These are phyloP conservation scores for Heritiera fomes DNA, from an alignment of 345 rosid genomes.

Conservation along the genomic window DNA sequence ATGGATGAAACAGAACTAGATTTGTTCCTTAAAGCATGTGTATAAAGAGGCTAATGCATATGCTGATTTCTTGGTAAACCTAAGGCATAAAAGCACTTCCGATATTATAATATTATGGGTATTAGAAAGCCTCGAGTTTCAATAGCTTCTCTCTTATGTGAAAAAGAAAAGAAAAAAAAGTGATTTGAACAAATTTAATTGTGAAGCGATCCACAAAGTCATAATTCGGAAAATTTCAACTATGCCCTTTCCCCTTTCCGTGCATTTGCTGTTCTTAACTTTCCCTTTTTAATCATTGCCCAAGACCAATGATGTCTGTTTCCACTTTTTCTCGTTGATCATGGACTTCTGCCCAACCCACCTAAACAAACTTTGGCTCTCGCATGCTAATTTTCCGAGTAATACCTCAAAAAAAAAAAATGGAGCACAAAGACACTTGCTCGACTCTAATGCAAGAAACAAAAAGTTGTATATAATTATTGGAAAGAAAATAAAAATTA, in stretches of 20 bases:
- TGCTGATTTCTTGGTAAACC: too few relatives aligned
- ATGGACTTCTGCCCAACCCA: not conserved
- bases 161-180: not conserved
- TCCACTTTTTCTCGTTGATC: not conserved
- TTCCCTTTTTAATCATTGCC: conserved; percentile 13
- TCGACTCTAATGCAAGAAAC: not conserved
- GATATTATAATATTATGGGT: too few relatives aligned
- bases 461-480: not conserved
- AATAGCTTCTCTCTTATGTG: too few relatives aligned
- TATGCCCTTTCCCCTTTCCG: not conserved
- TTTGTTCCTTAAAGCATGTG: too few relatives aligned
- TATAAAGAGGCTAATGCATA: too few relatives aligned
- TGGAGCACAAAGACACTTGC: too few relatives aligned
- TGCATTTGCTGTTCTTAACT: not conserved
- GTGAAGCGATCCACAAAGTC: not conserved
- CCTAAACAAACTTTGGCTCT: not conserved
- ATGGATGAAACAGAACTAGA: too few relatives aligned
- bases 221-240: not conserved
- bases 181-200: not conserved
- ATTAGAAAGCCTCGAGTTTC: too few relatives aligned
- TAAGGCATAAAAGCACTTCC: too few relatives aligned
- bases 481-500: too few relatives aligned
- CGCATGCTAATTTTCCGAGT: not conserved
- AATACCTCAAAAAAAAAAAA: not conserved
- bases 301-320: too few relatives aligned